Evolutionary conservation across 768 basidiomycete species (phyloP), one percentile per base, ranked within the genome.

Genomic region (Russula olivacea): DNA sequence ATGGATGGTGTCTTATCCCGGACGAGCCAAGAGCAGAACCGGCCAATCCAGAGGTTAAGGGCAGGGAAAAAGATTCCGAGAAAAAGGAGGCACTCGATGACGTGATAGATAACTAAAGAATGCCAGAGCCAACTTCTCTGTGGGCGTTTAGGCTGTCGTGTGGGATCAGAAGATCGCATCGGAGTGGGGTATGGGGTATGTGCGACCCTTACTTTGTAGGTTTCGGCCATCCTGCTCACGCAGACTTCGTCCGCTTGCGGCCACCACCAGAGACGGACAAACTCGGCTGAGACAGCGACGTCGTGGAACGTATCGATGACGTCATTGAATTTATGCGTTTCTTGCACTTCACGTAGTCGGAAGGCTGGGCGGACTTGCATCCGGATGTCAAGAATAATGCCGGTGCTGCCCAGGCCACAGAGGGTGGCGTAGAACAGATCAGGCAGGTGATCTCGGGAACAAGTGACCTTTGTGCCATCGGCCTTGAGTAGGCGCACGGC

Each of bases 261-360:
- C 75, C 87, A 96, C 95, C 95, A 99, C 91, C 92, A 97, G 19
- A 93, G 80, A 19, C 93, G 80, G n/a, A 91, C 89, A 72, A 97
- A 93, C 74, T 99, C 84, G 2, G 90, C 86, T n/a, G 84, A 77
- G 55, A 68, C 70, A 32, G 79, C 83, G 55, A 90, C 71, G 3
- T 72, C 63, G 61, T 88, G 82, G n/a, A 92, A 70, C 58, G 79
- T 74, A 32, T 73, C 68, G 58, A 91, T 70, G 66, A 84, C 81
- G n/a, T 83, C 76, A 45, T 84, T 83, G 69, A 95, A 91, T 12
- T 76, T 66, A 38, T 83, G 71, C 15, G 84, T 79, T 62, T 81
- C 79, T 67, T 88, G 87, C 0, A 79, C 74, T 70, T 97, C 93
- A 69, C 81, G 83, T 58, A 99, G 78, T 19, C 86, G 80, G 76